phyloP scores from a whole-genome alignment of 208 protist genomes.

The Leishmania braziliensis region DNA sequence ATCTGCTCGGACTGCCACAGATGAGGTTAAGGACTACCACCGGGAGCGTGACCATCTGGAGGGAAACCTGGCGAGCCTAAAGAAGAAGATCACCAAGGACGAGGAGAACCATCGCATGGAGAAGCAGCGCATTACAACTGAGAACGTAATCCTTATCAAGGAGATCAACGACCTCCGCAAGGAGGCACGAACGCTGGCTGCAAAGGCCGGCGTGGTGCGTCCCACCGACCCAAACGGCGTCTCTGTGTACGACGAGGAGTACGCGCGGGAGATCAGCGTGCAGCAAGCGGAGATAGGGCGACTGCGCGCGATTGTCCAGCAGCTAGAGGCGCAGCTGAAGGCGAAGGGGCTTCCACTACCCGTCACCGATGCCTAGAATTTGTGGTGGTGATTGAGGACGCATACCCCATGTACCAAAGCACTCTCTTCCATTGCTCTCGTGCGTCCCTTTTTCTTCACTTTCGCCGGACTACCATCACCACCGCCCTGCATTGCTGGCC shows the following conservation, averaged over 20 bases:
- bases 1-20: constrained; percentile 71
- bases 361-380: constrained; percentile 15
- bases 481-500: background rate
- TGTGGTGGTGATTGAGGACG: background rate
- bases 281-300: constrained; percentile 86
- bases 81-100: constrained; percentile 94
- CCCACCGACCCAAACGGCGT: constrained; percentile 49
- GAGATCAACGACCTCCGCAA: constrained; percentile 97
- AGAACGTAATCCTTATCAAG: constrained; percentile 95
- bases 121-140: constrained; percentile 92
- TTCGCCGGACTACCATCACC: background rate
- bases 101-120: constrained; percentile 92
- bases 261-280: constrained; percentile 79
- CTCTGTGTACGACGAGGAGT: constrained; percentile 74
- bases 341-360: constrained; percentile 68
- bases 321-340: constrained; percentile 73
- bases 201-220: constrained; percentile 60
- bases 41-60: constrained; percentile 96
- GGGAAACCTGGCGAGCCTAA: constrained; percentile 92
- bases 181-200: constrained; percentile 90
- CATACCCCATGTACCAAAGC: too few relatives aligned
- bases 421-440: background rate
- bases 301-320: constrained; percentile 61
- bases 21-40: constrained; percentile 95
- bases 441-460: background rate